Conservation (phyloP, 441 rosid genomes). For the Daphne laureola region DNA sequence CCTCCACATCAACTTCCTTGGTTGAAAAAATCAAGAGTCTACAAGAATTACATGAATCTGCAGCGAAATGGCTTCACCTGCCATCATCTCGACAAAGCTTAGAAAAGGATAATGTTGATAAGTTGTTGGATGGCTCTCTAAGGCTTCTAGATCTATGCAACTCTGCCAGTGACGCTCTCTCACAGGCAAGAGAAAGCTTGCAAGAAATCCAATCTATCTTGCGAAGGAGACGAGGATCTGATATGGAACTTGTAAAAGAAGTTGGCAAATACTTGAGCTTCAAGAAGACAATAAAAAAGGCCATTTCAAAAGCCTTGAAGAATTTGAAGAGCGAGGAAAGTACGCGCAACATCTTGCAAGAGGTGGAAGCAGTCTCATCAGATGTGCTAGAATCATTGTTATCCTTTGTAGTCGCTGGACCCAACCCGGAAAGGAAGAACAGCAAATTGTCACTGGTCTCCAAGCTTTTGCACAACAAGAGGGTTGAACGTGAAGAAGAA, state of each 20-base stretch:
- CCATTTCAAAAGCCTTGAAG: slow-evolving; percentile 22
- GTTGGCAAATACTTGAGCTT: slow-evolving; percentile 20
- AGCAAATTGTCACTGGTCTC: not conserved
- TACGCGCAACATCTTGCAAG: slow-evolving; percentile 1
- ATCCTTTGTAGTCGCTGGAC: slow-evolving; percentile 6
- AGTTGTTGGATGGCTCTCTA: slow-evolving; percentile 28
- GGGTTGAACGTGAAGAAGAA: not conserved
- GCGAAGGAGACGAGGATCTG: slow-evolving; percentile 19
- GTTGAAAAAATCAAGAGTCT: slow-evolving; percentile 14
- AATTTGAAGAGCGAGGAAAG: slow-evolving; percentile 13
- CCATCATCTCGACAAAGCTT: slow-evolving; percentile 20
- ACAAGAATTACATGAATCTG: slow-evolving; percentile 27
- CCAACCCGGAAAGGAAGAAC: not conserved
- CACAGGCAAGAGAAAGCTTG: slow-evolving; percentile 17
- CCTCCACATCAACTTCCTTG: slow-evolving; percentile 21
- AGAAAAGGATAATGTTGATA: slow-evolving; percentile 18
- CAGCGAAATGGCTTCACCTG: slow-evolving; percentile 23
- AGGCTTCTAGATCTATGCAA: slow-evolving; percentile 26
- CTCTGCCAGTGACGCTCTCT: slow-evolving; percentile 26
- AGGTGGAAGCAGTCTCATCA: slow-evolving; percentile 4
- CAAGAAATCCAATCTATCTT: slow-evolving; percentile 23
- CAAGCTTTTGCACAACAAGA: not conserved
- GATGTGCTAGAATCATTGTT: slow-evolving; percentile 4
- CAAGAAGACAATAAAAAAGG: slow-evolving; percentile 24
- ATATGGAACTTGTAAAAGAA: slow-evolving; percentile 16